Conservation (phyloP, 495 filamentous ascomycete genomes). For the Lasiosphaeris hirsuta region DNA sequence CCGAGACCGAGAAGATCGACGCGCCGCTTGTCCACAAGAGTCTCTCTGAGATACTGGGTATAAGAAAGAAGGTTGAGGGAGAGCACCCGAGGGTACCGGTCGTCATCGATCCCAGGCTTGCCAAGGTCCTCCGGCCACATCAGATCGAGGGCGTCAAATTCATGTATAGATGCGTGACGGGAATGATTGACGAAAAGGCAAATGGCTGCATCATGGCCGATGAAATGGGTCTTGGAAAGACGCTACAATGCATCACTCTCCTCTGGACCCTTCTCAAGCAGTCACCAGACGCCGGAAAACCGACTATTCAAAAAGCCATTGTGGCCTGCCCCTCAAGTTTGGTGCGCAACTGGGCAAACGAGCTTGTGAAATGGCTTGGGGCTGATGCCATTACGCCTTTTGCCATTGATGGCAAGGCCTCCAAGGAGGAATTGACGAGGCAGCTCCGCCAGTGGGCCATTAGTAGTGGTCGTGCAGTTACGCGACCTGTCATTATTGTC, state of each 20-base stretch:
- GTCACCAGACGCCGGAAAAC: constrained; percentile 87
- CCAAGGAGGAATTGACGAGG: constrained; percentile 84
- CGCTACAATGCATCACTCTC: constrained; percentile 62
- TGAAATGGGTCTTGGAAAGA: constrained; percentile 98
- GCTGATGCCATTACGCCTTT: constrained; percentile 89
- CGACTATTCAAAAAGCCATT: constrained; percentile 94
- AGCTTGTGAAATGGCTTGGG: constrained; percentile 92
- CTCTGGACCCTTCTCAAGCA: constrained; percentile 98
- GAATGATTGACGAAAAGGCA: constrained; percentile 87
- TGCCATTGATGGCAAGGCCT: constrained; percentile 93
- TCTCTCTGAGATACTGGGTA: constrained; percentile 89
- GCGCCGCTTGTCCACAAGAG: constrained; percentile 87
- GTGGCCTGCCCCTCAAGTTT: constrained; percentile 98
- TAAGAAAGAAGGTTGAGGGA: constrained; percentile 82
- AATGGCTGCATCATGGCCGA: constrained; percentile 99
- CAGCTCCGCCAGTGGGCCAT: constrained; percentile 96
- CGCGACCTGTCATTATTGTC: constrained; percentile 96
- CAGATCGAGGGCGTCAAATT: constrained; percentile 99
- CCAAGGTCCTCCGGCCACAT: constrained; percentile 92
- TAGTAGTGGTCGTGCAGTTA: constrained; percentile 81
- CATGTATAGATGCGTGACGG: constrained; percentile 89
- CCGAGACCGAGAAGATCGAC: constrained; percentile 58
- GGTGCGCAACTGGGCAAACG: constrained; percentile 97
- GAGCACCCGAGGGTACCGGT: constrained; percentile 88
- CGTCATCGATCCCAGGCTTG: constrained; percentile 88